A percentile compares a stretch with the other conserved stretches of the same genome.
phyloP scores from a whole-genome alignment of 805 yeast species.

The Lipomyces spencermartinsiae region DNA sequence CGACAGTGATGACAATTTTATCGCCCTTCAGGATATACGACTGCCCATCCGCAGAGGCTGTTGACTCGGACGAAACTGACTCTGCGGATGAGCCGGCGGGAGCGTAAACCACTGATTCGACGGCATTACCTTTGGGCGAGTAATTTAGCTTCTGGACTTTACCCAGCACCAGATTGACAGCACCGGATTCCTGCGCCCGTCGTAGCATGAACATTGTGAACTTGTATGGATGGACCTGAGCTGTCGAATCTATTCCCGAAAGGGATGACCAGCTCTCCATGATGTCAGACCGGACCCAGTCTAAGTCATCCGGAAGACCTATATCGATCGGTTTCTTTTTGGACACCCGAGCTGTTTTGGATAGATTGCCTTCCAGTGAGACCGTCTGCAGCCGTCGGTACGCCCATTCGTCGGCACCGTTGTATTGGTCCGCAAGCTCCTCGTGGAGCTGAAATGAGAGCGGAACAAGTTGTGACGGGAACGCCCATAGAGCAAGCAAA shows the following conservation, averaged over 20 bases:
- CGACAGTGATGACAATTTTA: conserved; percentile 83
- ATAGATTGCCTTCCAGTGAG: conserved; percentile 81
- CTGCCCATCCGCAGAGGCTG: not conserved
- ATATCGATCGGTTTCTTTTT: conserved; percentile 21
- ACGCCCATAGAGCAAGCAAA: conserved; percentile 91
- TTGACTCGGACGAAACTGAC: conserved; percentile 10
- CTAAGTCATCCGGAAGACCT: conserved; percentile 64
- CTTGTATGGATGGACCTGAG: conserved; percentile 95
- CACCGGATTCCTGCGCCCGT: conserved; percentile 80
- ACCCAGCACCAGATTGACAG: conserved; percentile 84
- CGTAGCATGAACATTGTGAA: conserved; percentile 84
- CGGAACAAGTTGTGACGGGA: conserved; percentile 93
- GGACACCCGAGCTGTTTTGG: conserved; percentile 28
- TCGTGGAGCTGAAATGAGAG: conserved; percentile 85
- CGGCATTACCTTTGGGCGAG: conserved; percentile 69
- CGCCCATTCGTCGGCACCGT: conserved; percentile 92
- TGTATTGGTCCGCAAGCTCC: conserved; percentile 74
- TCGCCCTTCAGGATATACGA: conserved; percentile 59
- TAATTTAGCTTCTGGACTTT: conserved; percentile 73
- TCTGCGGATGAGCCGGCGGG: conserved; percentile 56
- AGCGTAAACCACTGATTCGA: conserved; percentile 47
- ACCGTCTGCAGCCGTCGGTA: conserved; percentile 87
- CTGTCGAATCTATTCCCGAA: conserved; percentile 88
- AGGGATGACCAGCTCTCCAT: conserved; percentile 77
- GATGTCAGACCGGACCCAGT: conserved; percentile 73